Percentiles rank a stretch among this genome's conserved stretches.
Evolutionary conservation across 2,329 filamentous ascomycete genomes (phyloP).

Genomic region (Rhinocladiella similis): DNA sequence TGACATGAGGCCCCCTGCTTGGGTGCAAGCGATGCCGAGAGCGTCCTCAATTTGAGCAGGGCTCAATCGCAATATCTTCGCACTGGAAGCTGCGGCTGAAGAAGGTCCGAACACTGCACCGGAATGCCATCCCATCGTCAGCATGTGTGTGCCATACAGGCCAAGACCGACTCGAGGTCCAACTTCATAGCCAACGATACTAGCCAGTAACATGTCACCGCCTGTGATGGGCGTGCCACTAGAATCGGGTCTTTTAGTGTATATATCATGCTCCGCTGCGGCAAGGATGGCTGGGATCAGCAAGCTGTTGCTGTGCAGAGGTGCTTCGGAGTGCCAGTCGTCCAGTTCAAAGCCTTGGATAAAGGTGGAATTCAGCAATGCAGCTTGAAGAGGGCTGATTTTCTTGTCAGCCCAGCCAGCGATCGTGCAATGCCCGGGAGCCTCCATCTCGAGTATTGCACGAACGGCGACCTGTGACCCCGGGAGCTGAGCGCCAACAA

Average conservation of each 20-base stretch:
- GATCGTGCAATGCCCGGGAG: conserved; percentile 31
- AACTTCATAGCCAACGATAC: conserved; percentile 43
- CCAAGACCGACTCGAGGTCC: conserved; percentile 41
- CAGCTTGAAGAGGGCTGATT: conserved; percentile 40
- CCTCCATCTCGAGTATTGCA: conserved; percentile 36
- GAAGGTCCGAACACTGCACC: conserved; percentile 43
- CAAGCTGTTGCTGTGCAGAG: conserved; percentile 41
- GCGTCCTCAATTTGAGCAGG: conserved; percentile 36
- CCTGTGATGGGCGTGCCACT: conserved; percentile 25
- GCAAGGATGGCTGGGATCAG: conserved; percentile 45
- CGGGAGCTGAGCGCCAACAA: conserved; percentile 43
- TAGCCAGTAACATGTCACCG: conserved; percentile 36
- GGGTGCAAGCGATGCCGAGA: conserved; percentile 43
- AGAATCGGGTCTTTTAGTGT: conserved; percentile 12
- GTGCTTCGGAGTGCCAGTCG: conserved; percentile 45
- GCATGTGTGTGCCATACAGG: conserved; percentile 41
- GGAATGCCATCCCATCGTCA: conserved; percentile 43
- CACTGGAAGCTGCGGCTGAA: conserved; percentile 37
- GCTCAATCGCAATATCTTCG: conserved; percentile 35
- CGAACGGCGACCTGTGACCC: conserved; percentile 42
- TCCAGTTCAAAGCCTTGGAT: conserved; percentile 49
- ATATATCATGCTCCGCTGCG: conserved; percentile 17
- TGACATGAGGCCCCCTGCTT: conserved; percentile 43
- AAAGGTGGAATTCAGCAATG: conserved; percentile 45
- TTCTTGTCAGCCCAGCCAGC: conserved; percentile 33